Evolutionary conservation across 2,329 filamentous ascomycete genomes (phyloP).

Genomic region (Basipetospora sp.): DNA sequence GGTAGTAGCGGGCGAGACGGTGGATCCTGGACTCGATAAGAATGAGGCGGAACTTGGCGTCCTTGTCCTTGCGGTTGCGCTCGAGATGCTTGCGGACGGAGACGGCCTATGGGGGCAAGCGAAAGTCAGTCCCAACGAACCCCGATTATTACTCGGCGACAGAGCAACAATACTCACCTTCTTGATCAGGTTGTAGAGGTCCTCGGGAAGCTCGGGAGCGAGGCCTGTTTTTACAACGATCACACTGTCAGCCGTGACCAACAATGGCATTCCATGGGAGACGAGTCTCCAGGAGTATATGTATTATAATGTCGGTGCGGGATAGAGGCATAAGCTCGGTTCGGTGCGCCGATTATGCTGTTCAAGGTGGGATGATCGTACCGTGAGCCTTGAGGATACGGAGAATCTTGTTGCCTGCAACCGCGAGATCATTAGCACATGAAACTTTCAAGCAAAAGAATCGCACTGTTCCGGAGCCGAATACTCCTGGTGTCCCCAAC

Average conservation of each 20-base stretch:
- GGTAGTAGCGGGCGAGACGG: slow-evolving; percentile 99
- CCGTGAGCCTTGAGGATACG: slow-evolving; percentile 95
- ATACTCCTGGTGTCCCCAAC: slow-evolving; percentile 19
- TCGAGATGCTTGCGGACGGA: slow-evolving; percentile 99
- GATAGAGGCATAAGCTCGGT: slow-evolving; percentile 5
- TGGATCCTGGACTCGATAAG: slow-evolving; percentile 99
- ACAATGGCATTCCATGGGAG: slow-evolving; percentile 52
- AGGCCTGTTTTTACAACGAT: slow-evolving; percentile 67
- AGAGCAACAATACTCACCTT: slow-evolving; percentile 68
- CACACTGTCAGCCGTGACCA: slow-evolving; percentile 90
- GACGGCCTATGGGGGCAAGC: slow-evolving; percentile 49
- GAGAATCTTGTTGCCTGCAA: slow-evolving; percentile 96
- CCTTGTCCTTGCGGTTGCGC: slow-evolving; percentile 99
- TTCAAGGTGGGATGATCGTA: slow-evolving; percentile 45
- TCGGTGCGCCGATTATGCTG: slow-evolving; percentile 15
- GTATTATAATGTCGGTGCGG: neutral
- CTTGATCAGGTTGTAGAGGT: slow-evolving; percentile 99
- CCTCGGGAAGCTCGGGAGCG: slow-evolving; percentile 95
- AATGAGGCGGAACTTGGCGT: slow-evolving; percentile 99
- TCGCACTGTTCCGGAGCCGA: slow-evolving; percentile 2
- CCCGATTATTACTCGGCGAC: too few species aligned
- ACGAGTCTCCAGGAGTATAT: slow-evolving; percentile 5
- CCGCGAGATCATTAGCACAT: slow-evolving; percentile 23
- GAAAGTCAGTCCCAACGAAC: too few species aligned
- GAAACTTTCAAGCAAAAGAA: too few species aligned